Conservation (phyloP, 306 rosid species). For the Lotus japonicus region DNA sequence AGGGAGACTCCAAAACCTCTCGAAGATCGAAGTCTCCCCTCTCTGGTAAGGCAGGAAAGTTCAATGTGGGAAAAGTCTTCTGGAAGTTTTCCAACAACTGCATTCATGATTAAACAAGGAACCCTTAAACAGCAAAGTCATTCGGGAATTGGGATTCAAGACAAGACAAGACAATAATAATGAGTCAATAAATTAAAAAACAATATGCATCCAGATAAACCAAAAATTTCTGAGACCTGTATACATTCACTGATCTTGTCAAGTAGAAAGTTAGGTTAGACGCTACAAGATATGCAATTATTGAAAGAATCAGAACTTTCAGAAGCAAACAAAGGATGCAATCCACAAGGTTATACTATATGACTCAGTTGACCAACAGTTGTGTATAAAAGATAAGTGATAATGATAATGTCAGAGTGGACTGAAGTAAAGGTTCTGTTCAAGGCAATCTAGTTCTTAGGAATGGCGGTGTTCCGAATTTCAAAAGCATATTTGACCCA, state of each 20-base stretch:
- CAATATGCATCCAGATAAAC: neutral
- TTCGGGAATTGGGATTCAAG: neutral
- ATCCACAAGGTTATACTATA: neutral
- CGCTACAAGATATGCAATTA: neutral
- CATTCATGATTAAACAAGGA: constrained; percentile 11
- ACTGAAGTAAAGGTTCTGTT: neutral
- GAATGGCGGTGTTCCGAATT: neutral
- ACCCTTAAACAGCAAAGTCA: neutral
- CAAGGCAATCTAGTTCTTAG: constrained; percentile 1
- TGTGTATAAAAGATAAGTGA: neutral
- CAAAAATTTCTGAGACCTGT: too few species aligned
- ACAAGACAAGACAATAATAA: neutral
- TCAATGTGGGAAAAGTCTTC: constrained; percentile 53
- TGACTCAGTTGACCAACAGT: neutral
- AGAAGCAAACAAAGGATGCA: neutral
- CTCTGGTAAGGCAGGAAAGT: constrained; percentile 69
- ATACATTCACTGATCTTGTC: too few species aligned
- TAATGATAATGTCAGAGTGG: too few species aligned
- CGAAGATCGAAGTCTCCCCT: constrained; percentile 83
- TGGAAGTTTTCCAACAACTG: constrained; percentile 75
- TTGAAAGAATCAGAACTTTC: neutral
- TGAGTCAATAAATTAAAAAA: neutral
- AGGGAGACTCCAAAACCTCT: constrained; percentile 65
- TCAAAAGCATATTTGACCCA: neutral
- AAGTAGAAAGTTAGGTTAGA: too few species aligned